A percentile compares a stretch with the other conserved stretches of the same genome.
Conservation (phyloP, 495 filamentous ascomycete genomes). For the Tuber microsphaerosporum region DNA sequence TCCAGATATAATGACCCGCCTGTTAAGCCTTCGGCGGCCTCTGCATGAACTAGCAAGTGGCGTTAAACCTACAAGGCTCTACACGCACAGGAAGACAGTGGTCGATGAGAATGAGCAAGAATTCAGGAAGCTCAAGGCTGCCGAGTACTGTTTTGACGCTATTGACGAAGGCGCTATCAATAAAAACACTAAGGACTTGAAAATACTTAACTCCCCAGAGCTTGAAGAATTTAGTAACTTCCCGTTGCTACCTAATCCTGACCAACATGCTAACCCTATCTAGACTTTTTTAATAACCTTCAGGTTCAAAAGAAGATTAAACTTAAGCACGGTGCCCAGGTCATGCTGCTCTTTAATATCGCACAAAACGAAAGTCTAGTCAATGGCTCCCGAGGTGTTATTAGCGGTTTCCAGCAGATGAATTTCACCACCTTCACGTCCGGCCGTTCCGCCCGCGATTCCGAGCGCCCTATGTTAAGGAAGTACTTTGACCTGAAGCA, state of each 20-base stretch:
- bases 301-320: slow-evolving; percentile 35
- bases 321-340: slow-evolving; percentile 46
- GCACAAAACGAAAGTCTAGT: slow-evolving; percentile 43
- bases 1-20: slow-evolving; percentile 11
- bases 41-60: slow-evolving; percentile 13
- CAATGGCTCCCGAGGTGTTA: slow-evolving; percentile 50
- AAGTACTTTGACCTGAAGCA: not conserved
- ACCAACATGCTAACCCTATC: not conserved
- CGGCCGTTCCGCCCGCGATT: slow-evolving; percentile 2
- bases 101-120: slow-evolving; percentile 29
- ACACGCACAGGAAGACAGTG: slow-evolving; percentile 25
- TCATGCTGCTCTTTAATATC: slow-evolving; percentile 49
- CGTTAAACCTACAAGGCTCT: slow-evolving; percentile 34
- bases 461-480: not conserved
- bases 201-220: not conserved
- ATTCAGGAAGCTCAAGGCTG: slow-evolving; percentile 17
- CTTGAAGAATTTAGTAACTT: slow-evolving; percentile 16
- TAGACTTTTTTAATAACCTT: slow-evolving; percentile 31
- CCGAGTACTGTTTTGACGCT: slow-evolving; percentile 17
- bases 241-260: not conserved
- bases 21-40: slow-evolving; percentile 20
- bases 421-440: slow-evolving; percentile 14
- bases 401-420: slow-evolving; percentile 44
- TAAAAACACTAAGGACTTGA: not conserved
- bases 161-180: slow-evolving; percentile 16